Evolutionary conservation across 805 yeast genomes (phyloP).

Genomic region (Kazachstania bromeliacearum): DNA sequence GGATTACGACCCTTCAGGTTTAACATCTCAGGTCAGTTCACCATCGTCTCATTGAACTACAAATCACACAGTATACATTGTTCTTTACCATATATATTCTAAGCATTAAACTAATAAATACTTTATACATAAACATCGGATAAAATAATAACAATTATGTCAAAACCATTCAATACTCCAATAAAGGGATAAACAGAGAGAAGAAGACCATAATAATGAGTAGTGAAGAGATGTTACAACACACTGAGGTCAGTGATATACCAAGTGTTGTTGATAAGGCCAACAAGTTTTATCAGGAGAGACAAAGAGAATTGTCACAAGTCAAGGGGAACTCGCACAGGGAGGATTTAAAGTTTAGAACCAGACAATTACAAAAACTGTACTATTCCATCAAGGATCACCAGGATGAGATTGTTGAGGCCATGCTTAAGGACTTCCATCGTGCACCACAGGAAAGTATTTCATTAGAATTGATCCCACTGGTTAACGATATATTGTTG

Average conservation of each 20-base stretch:
- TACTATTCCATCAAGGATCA: conserved; percentile 56
- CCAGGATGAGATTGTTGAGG: conserved; percentile 43
- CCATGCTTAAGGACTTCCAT: conserved; percentile 59
- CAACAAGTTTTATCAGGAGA: conserved; percentile 10
- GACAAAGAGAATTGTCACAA: conserved; percentile 13
- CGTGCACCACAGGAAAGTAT: conserved; percentile 55
- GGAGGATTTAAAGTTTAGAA: conserved; percentile 33
- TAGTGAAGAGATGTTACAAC: not conserved
- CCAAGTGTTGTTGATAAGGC: conserved; percentile 9
- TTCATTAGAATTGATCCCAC: conserved; percentile 44
- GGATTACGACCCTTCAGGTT: too few relatives aligned
- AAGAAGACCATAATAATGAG: too few relatives aligned
- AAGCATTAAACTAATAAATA: too few relatives aligned
- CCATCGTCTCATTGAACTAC: too few relatives aligned
- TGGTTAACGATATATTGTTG: conserved; percentile 46
- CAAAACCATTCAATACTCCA: too few relatives aligned
- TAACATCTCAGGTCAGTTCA: too few relatives aligned
- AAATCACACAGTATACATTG: too few relatives aligned
- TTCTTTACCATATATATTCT: too few relatives aligned
- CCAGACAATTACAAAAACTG: conserved; percentile 55
- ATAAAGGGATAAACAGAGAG: too few relatives aligned
- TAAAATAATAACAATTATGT: too few relatives aligned
- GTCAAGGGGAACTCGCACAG: conserved; percentile 9
- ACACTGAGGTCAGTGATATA: not conserved
- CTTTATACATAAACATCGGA: too few relatives aligned